A percentile compares a stretch with the other conserved stretches of the same genome.
Evolutionary conservation across 495 filamentous ascomycete species (phyloP).

Genomic region (Opeltia flavorubescens): DNA sequence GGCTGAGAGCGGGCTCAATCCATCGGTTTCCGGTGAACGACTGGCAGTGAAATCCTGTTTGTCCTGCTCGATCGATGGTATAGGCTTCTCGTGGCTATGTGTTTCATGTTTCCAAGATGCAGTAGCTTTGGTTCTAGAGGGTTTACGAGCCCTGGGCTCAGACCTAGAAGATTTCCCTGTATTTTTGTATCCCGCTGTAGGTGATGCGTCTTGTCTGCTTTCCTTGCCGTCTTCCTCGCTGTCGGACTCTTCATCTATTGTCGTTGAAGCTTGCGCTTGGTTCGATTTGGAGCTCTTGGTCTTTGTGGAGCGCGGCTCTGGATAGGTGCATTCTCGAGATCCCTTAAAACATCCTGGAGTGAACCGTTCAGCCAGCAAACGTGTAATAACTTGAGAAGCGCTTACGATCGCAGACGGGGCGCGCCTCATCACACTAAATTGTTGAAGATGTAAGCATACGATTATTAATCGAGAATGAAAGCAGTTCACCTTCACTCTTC

Average conservation of each 20-base stretch:
- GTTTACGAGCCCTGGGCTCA: slow-evolving; percentile 55
- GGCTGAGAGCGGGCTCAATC: slow-evolving; percentile 7
- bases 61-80: slow-evolving; percentile 27
- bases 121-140: slow-evolving; percentile 28
- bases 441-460: slow-evolving; percentile 6
- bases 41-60: slow-evolving; percentile 20
- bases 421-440: slow-evolving; percentile 66
- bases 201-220: slow-evolving; percentile 22
- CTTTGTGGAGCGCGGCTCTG: slow-evolving; percentile 44
- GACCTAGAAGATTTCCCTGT: slow-evolving; percentile 15
- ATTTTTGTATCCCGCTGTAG: neutral
- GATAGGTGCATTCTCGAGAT: slow-evolving; percentile 70
- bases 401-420: slow-evolving; percentile 77
- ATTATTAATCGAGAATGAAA: neutral
- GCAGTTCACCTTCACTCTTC: slow-evolving; percentile 67
- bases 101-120: slow-evolving; percentile 9
- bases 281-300: slow-evolving; percentile 28
- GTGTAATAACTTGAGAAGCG: slow-evolving; percentile 10
- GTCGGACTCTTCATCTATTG: slow-evolving; percentile 26
- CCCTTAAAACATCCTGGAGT: slow-evolving; percentile 67
- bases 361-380: slow-evolving; percentile 13
- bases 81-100: slow-evolving; percentile 21
- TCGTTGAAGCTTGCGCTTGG: slow-evolving; percentile 22
- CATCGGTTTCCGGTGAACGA: slow-evolving; percentile 32
- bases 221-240: slow-evolving; percentile 31